Evolutionary conservation across 306 rosid species (phyloP), one percentile per base, ranked within the genome.

Genomic region (Spatholobus suberectus): DNA sequence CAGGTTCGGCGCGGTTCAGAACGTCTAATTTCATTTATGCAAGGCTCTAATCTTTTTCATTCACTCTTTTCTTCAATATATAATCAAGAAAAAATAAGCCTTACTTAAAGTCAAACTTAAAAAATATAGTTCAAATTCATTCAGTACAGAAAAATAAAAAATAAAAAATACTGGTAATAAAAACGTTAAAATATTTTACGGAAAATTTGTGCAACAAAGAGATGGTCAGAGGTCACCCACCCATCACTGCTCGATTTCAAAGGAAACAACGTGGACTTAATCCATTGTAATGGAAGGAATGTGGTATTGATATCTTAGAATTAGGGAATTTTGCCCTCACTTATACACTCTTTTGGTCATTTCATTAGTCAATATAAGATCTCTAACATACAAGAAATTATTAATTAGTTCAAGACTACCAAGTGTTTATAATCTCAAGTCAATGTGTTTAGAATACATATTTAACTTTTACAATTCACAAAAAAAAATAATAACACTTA

Each of bases 211-310:
- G 17, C 76, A 24, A 13, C 37, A 41, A 23, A 10, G 38, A 41
- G 15, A 41, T 26, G 58, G 40, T 24, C 70, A 38, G 10, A 18
- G 10, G 44, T 4, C 34, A 61, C 13, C 27, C n/a, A 18, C 17
- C 34, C 79, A 57, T 75, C 79, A 37, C 8, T 58, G 14, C 6
- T 40, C 79, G 9, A 57, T 38, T 75, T 40, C 70, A 24, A 43
- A 61, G 57, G 66, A 78, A 66, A 27, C 75, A 47, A 20, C 29
- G 18, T 8, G 8, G 21, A 24, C 24, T 47, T 18, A 5, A 52
- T 43, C 46, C 18, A 20, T 18, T 54, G 11, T 14, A 3, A n/a
- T 5, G 15, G 21, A n/a, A 62, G 15, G 21, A 43, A 46, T 8
- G 2, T n/a, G 12, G 38, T 17, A 43, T 17, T 24, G 6, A 9